These are phyloP conservation scores for Pontederia crassipes DNA, from an alignment of 176 grass and related monocot species.

Conservation along the genomic window DNA sequence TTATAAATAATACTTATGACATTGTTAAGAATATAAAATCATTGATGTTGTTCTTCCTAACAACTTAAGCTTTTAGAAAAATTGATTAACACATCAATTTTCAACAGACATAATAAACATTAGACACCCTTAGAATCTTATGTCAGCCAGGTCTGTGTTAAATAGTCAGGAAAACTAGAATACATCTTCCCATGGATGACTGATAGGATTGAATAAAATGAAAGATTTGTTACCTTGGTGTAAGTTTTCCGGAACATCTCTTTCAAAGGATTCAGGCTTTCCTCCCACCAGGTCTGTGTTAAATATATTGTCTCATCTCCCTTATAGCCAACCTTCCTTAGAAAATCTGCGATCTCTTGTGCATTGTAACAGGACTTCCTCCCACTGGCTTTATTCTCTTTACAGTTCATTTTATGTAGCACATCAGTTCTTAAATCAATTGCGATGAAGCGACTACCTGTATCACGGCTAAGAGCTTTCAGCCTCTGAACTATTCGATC, in stretches of 20 bases:
- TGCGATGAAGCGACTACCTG: constrained; percentile 4
- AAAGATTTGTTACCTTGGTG: constrained; percentile 1
- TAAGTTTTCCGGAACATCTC: constrained; percentile 15
- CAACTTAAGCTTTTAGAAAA: too few relatives aligned
- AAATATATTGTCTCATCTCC: constrained; percentile 10
- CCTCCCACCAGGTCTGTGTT: constrained; percentile 15
- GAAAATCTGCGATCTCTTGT: constrained; percentile 7
- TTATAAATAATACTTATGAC: too few relatives aligned
- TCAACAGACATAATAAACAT: too few relatives aligned
- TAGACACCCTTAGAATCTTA: too few relatives aligned
- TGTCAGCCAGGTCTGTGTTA: background rate
- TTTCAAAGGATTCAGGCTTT: constrained; percentile 16
- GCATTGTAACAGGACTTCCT: constrained; percentile 10
- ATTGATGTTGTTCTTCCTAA: too few relatives aligned
- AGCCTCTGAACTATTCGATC: constrained; percentile 10
- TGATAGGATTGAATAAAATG: background rate
- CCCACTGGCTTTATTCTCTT: background rate
- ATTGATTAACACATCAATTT: too few relatives aligned
- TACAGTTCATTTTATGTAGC: background rate
- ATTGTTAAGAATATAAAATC: too few relatives aligned
- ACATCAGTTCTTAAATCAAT: constrained; percentile 13
- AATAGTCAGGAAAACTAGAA: background rate
- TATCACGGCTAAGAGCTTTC: background rate
- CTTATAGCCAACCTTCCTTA: constrained; percentile 5
- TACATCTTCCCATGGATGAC: background rate